Base-by-base conservation (phyloP, 1,284 basidiomycete species). In the Amylostereum areolatum region DNA sequence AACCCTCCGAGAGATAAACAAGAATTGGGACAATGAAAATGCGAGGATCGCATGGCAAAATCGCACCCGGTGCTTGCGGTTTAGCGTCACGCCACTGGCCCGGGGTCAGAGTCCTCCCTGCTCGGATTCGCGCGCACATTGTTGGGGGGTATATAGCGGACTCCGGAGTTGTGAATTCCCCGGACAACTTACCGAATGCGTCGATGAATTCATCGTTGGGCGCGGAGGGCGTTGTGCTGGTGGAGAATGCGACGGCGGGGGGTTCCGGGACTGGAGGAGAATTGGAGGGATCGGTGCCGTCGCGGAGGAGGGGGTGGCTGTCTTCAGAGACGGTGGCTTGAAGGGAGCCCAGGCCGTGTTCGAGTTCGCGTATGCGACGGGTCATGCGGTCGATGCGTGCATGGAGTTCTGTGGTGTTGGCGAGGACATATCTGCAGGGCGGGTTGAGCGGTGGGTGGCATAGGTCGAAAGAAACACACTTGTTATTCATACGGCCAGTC, bases 351-450 rank as follows among this genome's bases (percentile, higher is more conserved):
- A 86, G 69, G 1, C 75, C 81, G 29, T 71, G 69, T 58, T 87
- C 83, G 2, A 86, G 74, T 42, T 78, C 73, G 27, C 72, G 71
- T 40, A 83, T 77, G 18, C 82, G 78, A 4, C 66, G 59, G 43
- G 72, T 68, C 47, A 85, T 70, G 4, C 65, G 59, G 32, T 80
- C 79, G 10, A 86, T 79, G 54, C 76, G 73, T 50, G 77, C 77
- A 62, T 87, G 82, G 9, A 87, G 67, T 53, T 86, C 83, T 55
- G 79, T 77, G 1, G 81, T 84, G 55, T 78, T 81, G 9, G 83
- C 73, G 12, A 85, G 73, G 29, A 84, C 68, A 51, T 83, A 71
- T 39, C 80, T 81, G 55, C 11, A 6, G 1, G 24, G 9, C 9
- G 24, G 3, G 27, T 35, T 5, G 28, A 5, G 2, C 5, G 29